Conservation (phyloP, 768 basidiomycete species). For the Tricholoma sp. region DNA sequence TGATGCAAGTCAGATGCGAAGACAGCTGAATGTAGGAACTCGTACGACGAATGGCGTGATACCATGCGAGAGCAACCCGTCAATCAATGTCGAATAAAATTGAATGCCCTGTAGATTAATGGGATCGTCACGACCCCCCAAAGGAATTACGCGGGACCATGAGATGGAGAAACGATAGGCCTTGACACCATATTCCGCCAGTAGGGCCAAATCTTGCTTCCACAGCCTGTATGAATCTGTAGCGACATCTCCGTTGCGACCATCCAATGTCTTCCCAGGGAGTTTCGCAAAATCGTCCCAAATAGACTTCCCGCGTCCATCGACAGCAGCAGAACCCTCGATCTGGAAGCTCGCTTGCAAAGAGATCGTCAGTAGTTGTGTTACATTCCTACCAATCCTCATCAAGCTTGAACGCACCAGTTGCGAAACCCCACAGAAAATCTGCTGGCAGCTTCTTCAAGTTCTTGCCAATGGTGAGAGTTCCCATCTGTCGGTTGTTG, state of each 20-base stretch:
- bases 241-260: slow-evolving; percentile 61
- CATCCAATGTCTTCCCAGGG: slow-evolving; percentile 68
- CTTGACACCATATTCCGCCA: slow-evolving; percentile 61
- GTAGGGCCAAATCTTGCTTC: slow-evolving; percentile 60
- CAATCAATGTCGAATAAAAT: slow-evolving; percentile 68
- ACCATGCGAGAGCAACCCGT: slow-evolving; percentile 55
- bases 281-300: slow-evolving; percentile 70
- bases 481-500: slow-evolving; percentile 26
- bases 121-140: slow-evolving; percentile 69
- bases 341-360: slow-evolving; percentile 63
- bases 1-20: not conserved
- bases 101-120: slow-evolving; percentile 65
- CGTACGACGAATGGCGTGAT: slow-evolving; percentile 61
- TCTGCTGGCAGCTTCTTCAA: slow-evolving; percentile 50
- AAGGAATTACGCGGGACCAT: slow-evolving; percentile 73
- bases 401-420: slow-evolving; percentile 35
- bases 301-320: slow-evolving; percentile 63
- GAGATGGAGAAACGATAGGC: slow-evolving; percentile 74
- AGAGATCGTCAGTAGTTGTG: slow-evolving; percentile 2
- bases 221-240: slow-evolving; percentile 68
- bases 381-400: too few species aligned
- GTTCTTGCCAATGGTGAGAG: slow-evolving; percentile 16
- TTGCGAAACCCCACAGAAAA: slow-evolving; percentile 71
- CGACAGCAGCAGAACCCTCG: slow-evolving; percentile 58
- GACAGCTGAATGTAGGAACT: not conserved